These are phyloP conservation scores for Mortierella alpina DNA, from an alignment of 192 early-diverging fungal genomes.

Conservation along the genomic window DNA sequence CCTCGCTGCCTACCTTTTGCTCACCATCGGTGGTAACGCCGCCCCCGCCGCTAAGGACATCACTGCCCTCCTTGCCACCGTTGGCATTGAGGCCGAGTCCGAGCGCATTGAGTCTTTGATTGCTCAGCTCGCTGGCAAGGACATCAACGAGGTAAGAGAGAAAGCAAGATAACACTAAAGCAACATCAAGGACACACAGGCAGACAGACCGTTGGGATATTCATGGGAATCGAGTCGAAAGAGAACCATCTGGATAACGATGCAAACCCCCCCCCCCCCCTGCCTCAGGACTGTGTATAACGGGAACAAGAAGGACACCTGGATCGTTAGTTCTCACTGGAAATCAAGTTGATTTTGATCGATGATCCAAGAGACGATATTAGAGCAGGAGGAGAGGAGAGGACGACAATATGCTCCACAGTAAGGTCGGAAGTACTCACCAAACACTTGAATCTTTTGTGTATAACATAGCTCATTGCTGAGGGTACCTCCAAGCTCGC, in stretches of 20 bases:
- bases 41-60: constrained; percentile 83
- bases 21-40: constrained; percentile 87
- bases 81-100: constrained; percentile 91
- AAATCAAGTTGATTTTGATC: too few relatives aligned
- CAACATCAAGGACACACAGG: not conserved
- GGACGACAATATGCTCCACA: too few relatives aligned
- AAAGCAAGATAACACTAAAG: not conserved
- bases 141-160: constrained; percentile 78
- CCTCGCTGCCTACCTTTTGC: constrained; percentile 97
- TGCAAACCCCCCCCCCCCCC: too few relatives aligned
- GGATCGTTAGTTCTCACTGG: too few relatives aligned
- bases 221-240: not conserved
- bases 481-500: constrained; percentile 93
- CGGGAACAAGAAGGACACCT: too few relatives aligned
- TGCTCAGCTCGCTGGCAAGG: constrained; percentile 88
- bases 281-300: too few relatives aligned
- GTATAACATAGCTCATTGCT: constrained; percentile 77
- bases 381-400: too few relatives aligned
- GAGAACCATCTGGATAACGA: not conserved
- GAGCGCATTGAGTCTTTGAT: constrained; percentile 85
- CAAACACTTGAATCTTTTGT: too few relatives aligned
- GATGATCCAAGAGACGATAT: too few relatives aligned
- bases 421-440: too few relatives aligned
- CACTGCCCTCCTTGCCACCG: constrained; percentile 85
- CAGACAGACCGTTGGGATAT: not conserved